These are phyloP conservation scores for Viridothelium virens DNA, from an alignment of 495 filamentous ascomycete genomes.

Conservation along the genomic window DNA sequence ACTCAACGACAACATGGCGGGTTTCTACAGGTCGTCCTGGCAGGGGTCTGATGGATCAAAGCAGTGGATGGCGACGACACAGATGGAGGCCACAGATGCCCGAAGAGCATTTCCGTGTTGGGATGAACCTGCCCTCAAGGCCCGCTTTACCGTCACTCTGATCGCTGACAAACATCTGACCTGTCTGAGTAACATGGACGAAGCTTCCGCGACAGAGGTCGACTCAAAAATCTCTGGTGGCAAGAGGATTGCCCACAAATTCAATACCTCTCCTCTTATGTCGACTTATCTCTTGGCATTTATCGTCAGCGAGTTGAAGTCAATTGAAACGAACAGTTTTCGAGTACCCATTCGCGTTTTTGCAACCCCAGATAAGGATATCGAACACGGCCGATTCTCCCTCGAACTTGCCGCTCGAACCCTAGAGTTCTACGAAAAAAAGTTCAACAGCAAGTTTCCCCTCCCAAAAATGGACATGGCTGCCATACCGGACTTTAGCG, in stretches of 20 bases:
- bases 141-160: constrained; percentile 64
- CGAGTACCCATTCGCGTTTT: constrained; percentile 66
- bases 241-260: constrained; percentile 62
- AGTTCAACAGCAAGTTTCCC: constrained; percentile 64
- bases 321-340: constrained; percentile 66
- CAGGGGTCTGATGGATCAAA: constrained; percentile 55
- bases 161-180: constrained; percentile 66
- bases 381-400: constrained; percentile 60
- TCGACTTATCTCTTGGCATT: constrained; percentile 73
- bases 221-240: constrained; percentile 45
- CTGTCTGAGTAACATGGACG: constrained; percentile 76
- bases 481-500: constrained; percentile 87
- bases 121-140: constrained; percentile 69
- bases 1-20: constrained; percentile 74
- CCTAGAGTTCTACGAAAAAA: constrained; percentile 65
- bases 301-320: constrained; percentile 67
- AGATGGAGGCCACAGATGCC: constrained; percentile 77
- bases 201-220: constrained; percentile 55
- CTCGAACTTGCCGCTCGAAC: constrained; percentile 61
- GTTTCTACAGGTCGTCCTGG: constrained; percentile 73
- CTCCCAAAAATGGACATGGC: constrained; percentile 94
- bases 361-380: constrained; percentile 54
- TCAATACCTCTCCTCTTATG: constrained; percentile 68
- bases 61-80: constrained; percentile 63
- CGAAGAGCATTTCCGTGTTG: constrained; percentile 69